Evolutionary conservation across 75 land plant species (phyloP).

Genomic region (Pinus albicaulis): DNA sequence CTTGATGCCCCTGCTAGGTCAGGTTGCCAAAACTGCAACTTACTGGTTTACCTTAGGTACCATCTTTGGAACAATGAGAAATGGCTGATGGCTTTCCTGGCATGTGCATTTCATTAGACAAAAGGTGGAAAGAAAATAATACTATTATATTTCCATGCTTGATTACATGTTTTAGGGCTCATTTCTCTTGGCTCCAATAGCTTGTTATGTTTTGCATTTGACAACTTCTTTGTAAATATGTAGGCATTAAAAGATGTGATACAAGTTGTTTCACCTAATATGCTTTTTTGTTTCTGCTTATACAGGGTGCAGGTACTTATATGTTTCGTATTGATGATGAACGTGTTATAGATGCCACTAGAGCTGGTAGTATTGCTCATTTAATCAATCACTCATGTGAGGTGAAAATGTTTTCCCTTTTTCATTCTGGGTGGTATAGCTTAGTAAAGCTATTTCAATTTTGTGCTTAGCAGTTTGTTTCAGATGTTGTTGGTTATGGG

Average conservation of each 20-base stretch:
- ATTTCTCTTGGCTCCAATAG: neutral
- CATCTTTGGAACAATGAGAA: too few relatives aligned
- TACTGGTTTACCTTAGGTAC: too few relatives aligned
- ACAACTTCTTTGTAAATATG: neutral
- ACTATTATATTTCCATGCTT: neutral
- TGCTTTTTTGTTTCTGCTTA: neutral
- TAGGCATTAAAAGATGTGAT: neutral
- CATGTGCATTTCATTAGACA: too few relatives aligned
- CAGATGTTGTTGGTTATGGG: neutral
- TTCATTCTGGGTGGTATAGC: neutral
- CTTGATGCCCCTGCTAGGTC: too few relatives aligned
- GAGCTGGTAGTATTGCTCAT: slow-evolving; percentile 96
- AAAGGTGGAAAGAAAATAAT: too few relatives aligned
- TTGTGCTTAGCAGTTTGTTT: neutral
- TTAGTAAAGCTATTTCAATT: neutral
- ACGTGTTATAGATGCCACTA: slow-evolving; percentile 96
- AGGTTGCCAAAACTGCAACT: too few relatives aligned
- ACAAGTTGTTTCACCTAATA: neutral
- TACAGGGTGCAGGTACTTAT: slow-evolving; percentile 99
- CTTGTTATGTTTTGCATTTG: neutral
- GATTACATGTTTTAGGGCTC: neutral
- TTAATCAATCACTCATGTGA: slow-evolving; percentile 98
- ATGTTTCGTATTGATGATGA: slow-evolving; percentile 97
- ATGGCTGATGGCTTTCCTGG: too few relatives aligned
- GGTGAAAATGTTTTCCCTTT: slow-evolving; percentile 21